Base-by-base conservation (phyloP, 768 basidiomycete genomes). In the Rhodotorula diobovata region DNA sequence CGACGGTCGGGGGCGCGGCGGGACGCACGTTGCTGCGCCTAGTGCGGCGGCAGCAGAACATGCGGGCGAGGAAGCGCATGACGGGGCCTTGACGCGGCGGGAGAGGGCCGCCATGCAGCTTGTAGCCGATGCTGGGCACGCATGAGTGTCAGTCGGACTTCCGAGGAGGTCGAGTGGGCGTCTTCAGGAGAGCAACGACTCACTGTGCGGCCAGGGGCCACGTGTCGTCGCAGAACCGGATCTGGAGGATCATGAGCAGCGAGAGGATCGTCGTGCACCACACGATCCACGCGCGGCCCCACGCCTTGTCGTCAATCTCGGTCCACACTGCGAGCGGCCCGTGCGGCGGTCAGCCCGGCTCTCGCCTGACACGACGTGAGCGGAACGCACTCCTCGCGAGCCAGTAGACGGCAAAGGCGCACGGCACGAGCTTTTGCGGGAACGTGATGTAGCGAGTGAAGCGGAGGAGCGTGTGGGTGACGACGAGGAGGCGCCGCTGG, bases 381-480 rank as follows among this genome's bases (percentile, higher is more conserved):
- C 18, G 18, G 25, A 20, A 58, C 71, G 39, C 37, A 72, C 66
- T 72, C n/a, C 32, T 39, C 0, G 28, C 67, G 32, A 72, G 56
- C 68, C 68, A 70, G 57, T 66, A 66, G 1, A 69, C 35, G n/a
- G 64, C 56, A 35, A 73, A 63, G 1, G 64, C 72, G 4, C 61
- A 61, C 21, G 72, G 72, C 3, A 67, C 28, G 25, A 73, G 2
- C 54, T 73, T 66, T 34, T 69, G 72, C 21, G 72, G 67, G 25
- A 54, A 63, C 46, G 56, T 54, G 54, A 59, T 41, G 30, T 25
- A 53, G 43, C 46, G 51, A 3, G 72, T 63, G 61, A 73, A 35
- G 16, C 34, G 7, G 0, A 73, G 28, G 7, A 63, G 9, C 14
- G 20, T 3, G 21, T 43, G 43, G 4, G 72, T 48, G 14, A 20